Conservation (phyloP, 2,329 filamentous ascomycete genomes). For the Fusarium sp. region DNA sequence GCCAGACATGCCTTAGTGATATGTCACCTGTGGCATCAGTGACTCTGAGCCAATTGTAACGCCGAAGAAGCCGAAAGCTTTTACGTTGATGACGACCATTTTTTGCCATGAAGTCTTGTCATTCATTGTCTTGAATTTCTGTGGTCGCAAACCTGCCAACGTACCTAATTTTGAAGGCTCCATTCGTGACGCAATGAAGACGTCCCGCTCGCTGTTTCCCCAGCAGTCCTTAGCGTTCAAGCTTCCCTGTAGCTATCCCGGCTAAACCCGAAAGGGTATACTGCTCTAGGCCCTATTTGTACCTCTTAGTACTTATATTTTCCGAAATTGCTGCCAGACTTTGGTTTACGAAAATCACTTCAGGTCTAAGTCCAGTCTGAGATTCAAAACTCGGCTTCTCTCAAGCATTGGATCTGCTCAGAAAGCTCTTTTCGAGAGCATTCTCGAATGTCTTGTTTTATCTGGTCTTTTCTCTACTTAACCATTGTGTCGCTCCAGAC, state of each 20-base stretch:
- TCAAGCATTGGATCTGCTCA: not conserved
- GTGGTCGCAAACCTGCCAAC: conserved; percentile 18
- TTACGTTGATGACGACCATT: conserved; percentile 21
- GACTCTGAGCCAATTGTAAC: conserved; percentile 9
- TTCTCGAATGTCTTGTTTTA: not conserved
- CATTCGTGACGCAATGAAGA: conserved; percentile 39
- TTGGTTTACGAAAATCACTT: not conserved
- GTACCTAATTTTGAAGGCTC: conserved; percentile 16
- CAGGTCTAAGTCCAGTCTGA: not conserved
- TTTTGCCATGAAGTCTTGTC: not conserved
- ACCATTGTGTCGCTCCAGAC: not conserved
- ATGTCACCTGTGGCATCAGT: not conserved
- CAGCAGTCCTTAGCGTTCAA: conserved; percentile 25
- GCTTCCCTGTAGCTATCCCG: conserved; percentile 31
- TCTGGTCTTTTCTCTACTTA: not conserved
- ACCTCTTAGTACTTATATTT: conserved; percentile 7
- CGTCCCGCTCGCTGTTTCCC: conserved; percentile 19
- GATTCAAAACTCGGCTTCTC: not conserved
- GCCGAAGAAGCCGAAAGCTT: conserved; percentile 2
- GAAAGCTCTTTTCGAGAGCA: not conserved
- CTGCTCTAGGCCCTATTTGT: not conserved
- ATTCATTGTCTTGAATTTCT: conserved; percentile 14
- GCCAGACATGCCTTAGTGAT: not conserved
- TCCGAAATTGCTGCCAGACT: conserved; percentile 9
- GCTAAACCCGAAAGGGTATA: conserved; percentile 24